Base-by-base conservation (phyloP, 2,329 filamentous ascomycete species). In the Sporothrix globosa region DNA sequence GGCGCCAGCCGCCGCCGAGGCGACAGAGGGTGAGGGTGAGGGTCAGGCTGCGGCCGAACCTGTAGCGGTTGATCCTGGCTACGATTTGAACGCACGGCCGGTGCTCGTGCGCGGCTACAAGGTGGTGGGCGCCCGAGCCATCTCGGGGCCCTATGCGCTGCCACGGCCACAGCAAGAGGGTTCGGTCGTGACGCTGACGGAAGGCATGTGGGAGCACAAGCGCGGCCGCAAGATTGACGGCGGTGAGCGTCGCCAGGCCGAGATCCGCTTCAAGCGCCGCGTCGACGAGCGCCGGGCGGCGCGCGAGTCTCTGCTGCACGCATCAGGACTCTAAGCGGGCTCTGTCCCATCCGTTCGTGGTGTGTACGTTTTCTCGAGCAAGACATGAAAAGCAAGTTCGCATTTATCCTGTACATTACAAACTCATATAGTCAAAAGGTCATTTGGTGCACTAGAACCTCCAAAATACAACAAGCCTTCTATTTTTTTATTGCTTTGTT, bases 201-300 rank as follows among this genome's bases (percentile, higher is more conserved):
- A 97, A 79, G 93, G 95, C 11, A 91, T 98, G 84, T 98, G 95
- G 96, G 95, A 98, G 83, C 85, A 93, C 76, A 90, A 87, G 78
- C 87, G 90, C 76, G 95, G 96, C 39, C 88, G 89, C 77, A 98
- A 98, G 89, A 90, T 99, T 75, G 94, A 98, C 81, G 96, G 96
- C 77, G 96, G 96, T 85, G 96, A 99, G 85, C 90, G 96, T 80
- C 88, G 96, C 81, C 89, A 87, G 79, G 92, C 91, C 19, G 91
- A 97, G 82, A 90, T 97, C 68, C 86, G 92, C 76, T 93, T 94
- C 76, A 97, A 97, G 89, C 91, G 89, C 82, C 87, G 91, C 74
- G 89, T 91, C 67, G 89, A 89, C 48, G 92, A 94, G 82, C 90
- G 92, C 75, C 92, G 90, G 80, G 92, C 92, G 78, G 80, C 73